phyloP scores from a whole-genome alignment of 306 rosid genomes.

The Astragalus membranaceus region DNA sequence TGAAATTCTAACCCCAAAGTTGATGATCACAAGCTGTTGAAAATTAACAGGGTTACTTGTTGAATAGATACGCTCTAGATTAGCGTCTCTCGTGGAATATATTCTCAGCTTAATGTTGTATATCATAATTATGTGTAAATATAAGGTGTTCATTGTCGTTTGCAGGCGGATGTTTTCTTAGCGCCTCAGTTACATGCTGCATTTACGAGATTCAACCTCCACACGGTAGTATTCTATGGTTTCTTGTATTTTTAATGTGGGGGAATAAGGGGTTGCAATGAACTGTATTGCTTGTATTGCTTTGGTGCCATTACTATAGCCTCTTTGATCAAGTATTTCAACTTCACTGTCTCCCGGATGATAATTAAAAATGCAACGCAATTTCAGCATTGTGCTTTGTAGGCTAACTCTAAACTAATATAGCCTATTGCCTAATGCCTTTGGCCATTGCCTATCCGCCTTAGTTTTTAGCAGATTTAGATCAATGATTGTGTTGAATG shows the following conservation, averaged over 20 bases:
- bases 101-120: neutral
- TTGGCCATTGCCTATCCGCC: neutral
- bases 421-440: neutral
- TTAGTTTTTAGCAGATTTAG: neutral
- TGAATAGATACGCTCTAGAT: neutral
- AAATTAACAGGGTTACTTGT: neutral
- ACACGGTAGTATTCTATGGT: conserved; percentile 46
- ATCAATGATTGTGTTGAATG: neutral
- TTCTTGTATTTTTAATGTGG: neutral
- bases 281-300: neutral
- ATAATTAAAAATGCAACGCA: neutral
- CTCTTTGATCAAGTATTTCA: neutral
- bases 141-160: conserved; percentile 17
- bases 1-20: neutral
- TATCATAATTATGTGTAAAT: neutral
- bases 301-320: neutral
- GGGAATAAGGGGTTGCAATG: neutral
- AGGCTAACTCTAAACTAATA: neutral
- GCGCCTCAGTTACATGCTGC: conserved; percentile 61
- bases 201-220: conserved; percentile 30
- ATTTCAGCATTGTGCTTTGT: neutral
- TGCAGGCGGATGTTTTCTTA: conserved; percentile 73
- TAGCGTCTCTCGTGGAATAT: neutral
- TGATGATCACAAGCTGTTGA: neutral
- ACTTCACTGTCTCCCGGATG: neutral